Conservation (phyloP, 2,329 filamentous ascomycete species). For the Pezicula carpinea region DNA sequence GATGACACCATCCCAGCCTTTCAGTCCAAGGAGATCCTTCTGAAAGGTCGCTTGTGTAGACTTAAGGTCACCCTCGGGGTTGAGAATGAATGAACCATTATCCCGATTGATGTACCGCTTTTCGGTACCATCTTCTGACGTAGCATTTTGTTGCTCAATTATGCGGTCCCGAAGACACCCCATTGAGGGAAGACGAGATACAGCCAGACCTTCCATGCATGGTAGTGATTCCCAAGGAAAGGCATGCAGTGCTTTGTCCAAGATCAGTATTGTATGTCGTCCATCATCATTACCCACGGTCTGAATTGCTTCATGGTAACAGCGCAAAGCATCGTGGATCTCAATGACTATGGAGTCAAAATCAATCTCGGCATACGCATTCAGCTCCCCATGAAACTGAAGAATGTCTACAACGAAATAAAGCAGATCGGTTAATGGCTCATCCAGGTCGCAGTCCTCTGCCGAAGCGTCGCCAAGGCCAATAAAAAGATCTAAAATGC, state of each 20-base stretch:
- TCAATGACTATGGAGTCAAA: conserved; percentile 90
- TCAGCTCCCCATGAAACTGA: conserved; percentile 92
- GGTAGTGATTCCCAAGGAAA: conserved; percentile 97
- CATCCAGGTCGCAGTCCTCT: conserved; percentile 71
- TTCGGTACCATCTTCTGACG: conserved; percentile 13
- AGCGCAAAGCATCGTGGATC: conserved; percentile 75
- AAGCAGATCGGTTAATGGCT: conserved; percentile 83
- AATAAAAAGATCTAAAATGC: conserved; percentile 83
- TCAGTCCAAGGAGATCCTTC: conserved; percentile 57
- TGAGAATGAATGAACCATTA: conserved; percentile 76
- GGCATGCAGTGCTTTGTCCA: conserved; percentile 85
- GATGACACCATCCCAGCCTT: conserved; percentile 66
- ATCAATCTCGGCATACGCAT: conserved; percentile 96
- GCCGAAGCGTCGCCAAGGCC: conserved; percentile 71
- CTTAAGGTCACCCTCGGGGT: conserved; percentile 78
- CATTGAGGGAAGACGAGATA: conserved; percentile 85
- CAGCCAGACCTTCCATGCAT: conserved; percentile 71
- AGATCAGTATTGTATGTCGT: conserved; percentile 77
- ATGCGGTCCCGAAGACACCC: conserved; percentile 76
- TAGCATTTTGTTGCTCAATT: conserved; percentile 29
- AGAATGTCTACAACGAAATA: conserved; percentile 97
- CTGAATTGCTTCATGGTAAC: conserved; percentile 59
- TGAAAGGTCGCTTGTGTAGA: conserved; percentile 76
- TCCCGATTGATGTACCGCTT: conserved; percentile 52
- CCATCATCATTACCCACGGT: conserved; percentile 32